A percentile compares a stretch with the other conserved stretches of the same genome.
phyloP scores from a whole-genome alignment of 2,329 filamentous ascomycete species.

The Colletotrichum ledebouriae region DNA sequence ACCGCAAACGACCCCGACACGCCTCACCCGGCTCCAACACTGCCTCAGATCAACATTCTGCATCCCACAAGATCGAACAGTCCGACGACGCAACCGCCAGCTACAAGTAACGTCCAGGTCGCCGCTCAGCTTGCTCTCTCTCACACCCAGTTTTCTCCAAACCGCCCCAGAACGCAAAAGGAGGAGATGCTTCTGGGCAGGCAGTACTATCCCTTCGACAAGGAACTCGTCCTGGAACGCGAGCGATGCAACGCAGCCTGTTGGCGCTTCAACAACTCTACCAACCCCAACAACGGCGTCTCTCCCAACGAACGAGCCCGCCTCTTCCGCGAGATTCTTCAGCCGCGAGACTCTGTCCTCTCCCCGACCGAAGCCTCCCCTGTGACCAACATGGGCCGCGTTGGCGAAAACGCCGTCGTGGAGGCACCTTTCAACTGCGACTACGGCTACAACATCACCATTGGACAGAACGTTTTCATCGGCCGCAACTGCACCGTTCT shows the following conservation, averaged over 20 bases:
- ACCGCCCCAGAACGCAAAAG: conserved; percentile 75
- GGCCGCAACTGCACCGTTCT: conserved; percentile 87
- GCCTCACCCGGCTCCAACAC: conserved; percentile 60
- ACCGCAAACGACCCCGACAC: conserved; percentile 64
- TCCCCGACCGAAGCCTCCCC: conserved; percentile 68
- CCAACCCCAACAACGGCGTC: conserved; percentile 79
- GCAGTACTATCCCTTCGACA: conserved; percentile 83
- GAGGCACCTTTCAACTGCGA: conserved; percentile 93
- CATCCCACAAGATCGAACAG: conserved; percentile 65
- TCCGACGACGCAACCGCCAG: conserved; percentile 54
- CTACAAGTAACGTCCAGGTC: conserved; percentile 62
- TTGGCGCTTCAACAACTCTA: conserved; percentile 88
- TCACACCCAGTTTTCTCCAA: conserved; percentile 63
- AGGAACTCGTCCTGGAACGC: conserved; percentile 85
- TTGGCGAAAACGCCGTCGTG: conserved; percentile 83
- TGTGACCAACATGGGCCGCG: conserved; percentile 68
- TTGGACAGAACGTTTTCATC: conserved; percentile 88
- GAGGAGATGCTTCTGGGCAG: conserved; percentile 89
- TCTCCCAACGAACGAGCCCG: conserved; percentile 76
- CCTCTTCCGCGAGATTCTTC: conserved; percentile 79
- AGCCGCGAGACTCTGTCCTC: conserved; percentile 69
- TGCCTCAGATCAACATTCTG: conserved; percentile 71
- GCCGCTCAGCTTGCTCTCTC: conserved; percentile 72
- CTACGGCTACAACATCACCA: conserved; percentile 93
- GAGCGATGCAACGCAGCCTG: conserved; percentile 85